A percentile compares a stretch with the other conserved stretches of the same genome.
These are phyloP conservation scores for Akanthomyces dipterigenus DNA, from an alignment of 2,329 filamentous ascomycete genomes.

Conservation along the genomic window DNA sequence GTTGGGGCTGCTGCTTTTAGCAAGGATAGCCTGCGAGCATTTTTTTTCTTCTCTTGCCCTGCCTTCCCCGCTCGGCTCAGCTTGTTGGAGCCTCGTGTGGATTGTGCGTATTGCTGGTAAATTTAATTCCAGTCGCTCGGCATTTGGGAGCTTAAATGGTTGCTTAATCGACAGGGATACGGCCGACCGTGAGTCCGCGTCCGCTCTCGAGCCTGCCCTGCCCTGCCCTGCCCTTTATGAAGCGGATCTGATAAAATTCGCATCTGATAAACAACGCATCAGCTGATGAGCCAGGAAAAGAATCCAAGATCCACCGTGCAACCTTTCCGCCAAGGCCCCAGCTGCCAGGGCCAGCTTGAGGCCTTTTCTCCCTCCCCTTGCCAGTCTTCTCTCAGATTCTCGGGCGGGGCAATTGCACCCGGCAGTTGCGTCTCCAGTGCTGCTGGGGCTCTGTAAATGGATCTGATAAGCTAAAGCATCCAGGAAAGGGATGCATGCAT, in stretches of 20 bases:
- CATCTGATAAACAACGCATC: background rate
- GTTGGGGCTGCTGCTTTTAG: background rate
- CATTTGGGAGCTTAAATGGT: background rate
- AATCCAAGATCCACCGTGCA: background rate
- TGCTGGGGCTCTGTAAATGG: background rate
- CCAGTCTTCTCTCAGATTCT: background rate
- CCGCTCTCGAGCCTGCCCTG: background rate
- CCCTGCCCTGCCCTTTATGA: background rate
- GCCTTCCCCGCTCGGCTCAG: background rate
- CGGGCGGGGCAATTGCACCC: background rate
- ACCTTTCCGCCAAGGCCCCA: background rate
- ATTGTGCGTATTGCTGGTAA: background rate
- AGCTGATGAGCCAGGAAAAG: background rate
- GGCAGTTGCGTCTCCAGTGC: background rate
- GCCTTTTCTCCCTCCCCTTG: background rate
- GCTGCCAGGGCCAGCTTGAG: background rate
- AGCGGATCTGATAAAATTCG: conserved; percentile 5
- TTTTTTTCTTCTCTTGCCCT: background rate
- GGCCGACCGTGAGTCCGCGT: background rate
- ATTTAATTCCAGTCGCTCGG: background rate
- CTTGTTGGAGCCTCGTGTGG: background rate
- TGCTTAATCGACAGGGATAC: background rate
- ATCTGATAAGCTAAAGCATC: background rate
- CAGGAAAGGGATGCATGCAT: background rate
- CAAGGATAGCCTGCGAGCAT: background rate